A percentile compares a stretch with the other conserved stretches of the same genome.
Conservation (phyloP, 169 alveolate genomes). For the Eimeria praecox region DNA sequence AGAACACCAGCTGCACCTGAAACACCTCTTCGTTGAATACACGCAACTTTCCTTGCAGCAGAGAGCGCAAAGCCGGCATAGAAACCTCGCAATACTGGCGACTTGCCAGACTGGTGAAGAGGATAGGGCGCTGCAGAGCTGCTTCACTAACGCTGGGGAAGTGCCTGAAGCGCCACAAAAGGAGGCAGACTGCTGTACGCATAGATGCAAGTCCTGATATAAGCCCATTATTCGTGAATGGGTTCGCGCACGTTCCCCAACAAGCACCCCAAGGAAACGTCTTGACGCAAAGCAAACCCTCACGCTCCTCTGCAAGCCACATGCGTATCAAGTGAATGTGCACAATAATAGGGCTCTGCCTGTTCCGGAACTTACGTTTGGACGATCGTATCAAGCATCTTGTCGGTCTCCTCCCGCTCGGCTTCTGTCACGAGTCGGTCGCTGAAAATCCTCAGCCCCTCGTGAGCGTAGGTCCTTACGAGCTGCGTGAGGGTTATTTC, state of each 20-base stretch:
- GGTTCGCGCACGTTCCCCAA: background rate
- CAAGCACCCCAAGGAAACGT: background rate
- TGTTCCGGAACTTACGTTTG: slow-evolving; percentile 81
- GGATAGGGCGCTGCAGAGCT: slow-evolving; percentile 76
- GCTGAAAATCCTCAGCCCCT: slow-evolving; percentile 97
- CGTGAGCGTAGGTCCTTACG: slow-evolving; percentile 96
- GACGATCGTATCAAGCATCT: slow-evolving; percentile 93
- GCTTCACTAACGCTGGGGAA: slow-evolving; percentile 65
- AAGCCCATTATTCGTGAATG: background rate
- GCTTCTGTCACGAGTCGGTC: slow-evolving; percentile 96
- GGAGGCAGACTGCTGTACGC: background rate
- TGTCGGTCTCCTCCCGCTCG: slow-evolving; percentile 97
- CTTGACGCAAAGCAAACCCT: background rate
- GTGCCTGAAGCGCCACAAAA: slow-evolving; percentile 70
- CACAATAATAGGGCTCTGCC: background rate
- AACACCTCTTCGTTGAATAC: slow-evolving; percentile 97
- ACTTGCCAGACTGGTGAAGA: slow-evolving; percentile 76
- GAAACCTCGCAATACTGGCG: slow-evolving; percentile 75
- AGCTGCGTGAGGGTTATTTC: slow-evolving; percentile 85
- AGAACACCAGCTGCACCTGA: slow-evolving; percentile 96
- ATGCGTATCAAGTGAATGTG: background rate
- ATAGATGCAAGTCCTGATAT: background rate
- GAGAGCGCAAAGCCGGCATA: slow-evolving; percentile 51
- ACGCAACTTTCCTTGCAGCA: slow-evolving; percentile 89
- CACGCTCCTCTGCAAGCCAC: background rate